Evolutionary conservation across 2,329 filamentous ascomycete genomes (phyloP).

Genomic region (Coniella lustricola): DNA sequence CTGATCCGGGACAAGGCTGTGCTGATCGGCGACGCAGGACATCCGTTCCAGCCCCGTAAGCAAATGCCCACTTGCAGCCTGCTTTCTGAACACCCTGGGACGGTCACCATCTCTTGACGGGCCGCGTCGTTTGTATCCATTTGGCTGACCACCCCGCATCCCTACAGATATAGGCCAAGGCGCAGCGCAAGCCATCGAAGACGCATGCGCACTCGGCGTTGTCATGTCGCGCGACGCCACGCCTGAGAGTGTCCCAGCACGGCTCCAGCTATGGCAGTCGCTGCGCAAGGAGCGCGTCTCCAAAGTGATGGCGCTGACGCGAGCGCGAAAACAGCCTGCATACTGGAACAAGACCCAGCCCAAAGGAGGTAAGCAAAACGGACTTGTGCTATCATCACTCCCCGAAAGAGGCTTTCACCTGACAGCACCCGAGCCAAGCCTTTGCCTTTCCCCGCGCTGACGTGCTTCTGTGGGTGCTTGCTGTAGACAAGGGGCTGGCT

Average conservation of each 20-base stretch:
- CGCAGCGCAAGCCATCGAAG: constrained; percentile 15
- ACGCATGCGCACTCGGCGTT: constrained; percentile 6
- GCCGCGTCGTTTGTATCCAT: not conserved
- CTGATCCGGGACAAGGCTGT: constrained; percentile 19
- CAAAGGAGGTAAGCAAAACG: constrained; percentile 4
- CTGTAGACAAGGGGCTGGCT: constrained; percentile 6
- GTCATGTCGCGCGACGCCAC: constrained; percentile 5
- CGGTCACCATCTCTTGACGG: not conserved
- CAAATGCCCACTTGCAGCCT: not conserved
- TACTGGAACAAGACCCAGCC: constrained; percentile 2
- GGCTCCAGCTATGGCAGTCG: constrained; percentile 11
- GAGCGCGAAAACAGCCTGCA: not conserved
- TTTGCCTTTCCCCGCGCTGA: not conserved
- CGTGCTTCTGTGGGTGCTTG: not conserved
- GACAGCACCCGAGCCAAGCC: no score
- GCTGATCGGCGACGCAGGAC: constrained; percentile 21
- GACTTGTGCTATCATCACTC: no score
- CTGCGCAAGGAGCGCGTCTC: constrained; percentile 4
- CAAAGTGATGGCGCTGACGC: constrained; percentile 3
- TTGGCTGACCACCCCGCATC: not conserved
- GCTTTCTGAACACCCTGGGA: not conserved
- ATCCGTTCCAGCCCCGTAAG: constrained; percentile 21
- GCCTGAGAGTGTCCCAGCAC: not conserved
- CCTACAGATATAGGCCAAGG: constrained; percentile 13
- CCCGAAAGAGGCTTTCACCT: no score